Conservation (phyloP, 2,329 filamentous ascomycete genomes). For the Phaeoacremonium minimum region DNA sequence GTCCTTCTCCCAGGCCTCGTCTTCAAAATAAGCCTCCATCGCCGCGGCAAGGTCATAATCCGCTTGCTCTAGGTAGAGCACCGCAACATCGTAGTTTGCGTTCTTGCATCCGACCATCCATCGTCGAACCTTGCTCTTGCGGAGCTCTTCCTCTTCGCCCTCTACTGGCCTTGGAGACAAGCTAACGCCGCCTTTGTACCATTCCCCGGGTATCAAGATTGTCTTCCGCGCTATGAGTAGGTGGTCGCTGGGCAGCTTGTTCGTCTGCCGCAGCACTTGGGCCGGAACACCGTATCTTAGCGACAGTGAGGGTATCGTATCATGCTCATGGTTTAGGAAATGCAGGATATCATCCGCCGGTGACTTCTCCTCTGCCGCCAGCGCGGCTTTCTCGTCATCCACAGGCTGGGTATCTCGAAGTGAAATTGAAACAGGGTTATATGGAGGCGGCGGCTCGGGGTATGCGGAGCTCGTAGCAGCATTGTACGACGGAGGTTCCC, state of each 20-base stretch:
- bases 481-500: constrained; percentile 65
- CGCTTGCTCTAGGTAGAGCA: constrained; percentile 69
- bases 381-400: constrained; percentile 21
- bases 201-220: constrained; percentile 65
- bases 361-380: constrained; percentile 2
- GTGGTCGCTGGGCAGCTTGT: constrained; percentile 69
- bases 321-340: constrained; percentile 66
- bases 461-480: constrained; percentile 24
- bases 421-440: constrained; percentile 7
- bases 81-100: constrained; percentile 69
- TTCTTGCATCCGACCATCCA: constrained; percentile 81
- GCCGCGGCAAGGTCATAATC: constrained; percentile 64
- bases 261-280: constrained; percentile 57
- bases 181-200: constrained; percentile 43
- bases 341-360: constrained; percentile 65
- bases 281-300: constrained; percentile 68
- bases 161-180: constrained; percentile 69
- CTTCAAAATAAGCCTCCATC: constrained; percentile 60
- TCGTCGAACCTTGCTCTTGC: constrained; percentile 66
- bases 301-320: constrained; percentile 64
- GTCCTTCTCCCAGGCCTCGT: constrained; percentile 71
- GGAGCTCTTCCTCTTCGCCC: constrained; percentile 67
- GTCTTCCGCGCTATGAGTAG: constrained; percentile 66
- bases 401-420: neutral
- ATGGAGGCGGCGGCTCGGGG: constrained; percentile 11